These are phyloP conservation scores for Hemisphaericaspora nanyangensis DNA, from an alignment of 805 yeast genomes.

Conservation along the genomic window DNA sequence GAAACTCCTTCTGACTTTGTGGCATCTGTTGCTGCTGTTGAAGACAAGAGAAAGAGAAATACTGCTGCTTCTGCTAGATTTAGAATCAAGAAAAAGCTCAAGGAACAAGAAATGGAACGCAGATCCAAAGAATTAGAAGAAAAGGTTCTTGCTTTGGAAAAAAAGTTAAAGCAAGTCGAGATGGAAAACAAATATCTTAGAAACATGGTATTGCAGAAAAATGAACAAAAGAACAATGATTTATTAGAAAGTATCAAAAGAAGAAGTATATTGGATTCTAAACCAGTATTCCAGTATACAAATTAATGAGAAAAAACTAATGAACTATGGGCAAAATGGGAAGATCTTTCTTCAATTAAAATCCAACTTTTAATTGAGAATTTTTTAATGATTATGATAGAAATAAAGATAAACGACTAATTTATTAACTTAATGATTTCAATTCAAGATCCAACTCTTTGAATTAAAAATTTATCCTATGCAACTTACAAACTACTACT, in stretches of 20 bases:
- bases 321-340: not conserved
- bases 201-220: constrained; percentile 79
- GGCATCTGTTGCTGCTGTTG: constrained; percentile 32
- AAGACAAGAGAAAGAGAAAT: constrained; percentile 79
- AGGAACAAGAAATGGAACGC: constrained; percentile 87
- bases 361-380: constrained; percentile 18
- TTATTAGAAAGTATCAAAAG: constrained; percentile 51
- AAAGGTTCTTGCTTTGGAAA: constrained; percentile 60
- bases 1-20: constrained; percentile 2
- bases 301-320: constrained; percentile 12
- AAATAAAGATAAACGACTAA: not conserved
- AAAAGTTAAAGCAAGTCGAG: constrained; percentile 76
- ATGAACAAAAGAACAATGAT: constrained; percentile 51
- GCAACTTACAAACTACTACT: constrained; percentile 8
- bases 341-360: constrained; percentile 9
- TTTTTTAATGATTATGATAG: not conserved
- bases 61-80: constrained; percentile 95
- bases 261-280: constrained; percentile 37
- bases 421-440: not conserved
- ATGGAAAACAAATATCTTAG: constrained; percentile 89
- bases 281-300: constrained; percentile 29
- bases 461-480: constrained; percentile 2
- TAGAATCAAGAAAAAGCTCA: constrained; percentile 84
- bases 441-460: constrained; percentile 30
- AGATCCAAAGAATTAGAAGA: constrained; percentile 71